Percentiles rank a stretch among this genome's conserved stretches.
Evolutionary conservation across 2,329 filamentous ascomycete species (phyloP).

Genomic region (Raffaelea arxii): DNA sequence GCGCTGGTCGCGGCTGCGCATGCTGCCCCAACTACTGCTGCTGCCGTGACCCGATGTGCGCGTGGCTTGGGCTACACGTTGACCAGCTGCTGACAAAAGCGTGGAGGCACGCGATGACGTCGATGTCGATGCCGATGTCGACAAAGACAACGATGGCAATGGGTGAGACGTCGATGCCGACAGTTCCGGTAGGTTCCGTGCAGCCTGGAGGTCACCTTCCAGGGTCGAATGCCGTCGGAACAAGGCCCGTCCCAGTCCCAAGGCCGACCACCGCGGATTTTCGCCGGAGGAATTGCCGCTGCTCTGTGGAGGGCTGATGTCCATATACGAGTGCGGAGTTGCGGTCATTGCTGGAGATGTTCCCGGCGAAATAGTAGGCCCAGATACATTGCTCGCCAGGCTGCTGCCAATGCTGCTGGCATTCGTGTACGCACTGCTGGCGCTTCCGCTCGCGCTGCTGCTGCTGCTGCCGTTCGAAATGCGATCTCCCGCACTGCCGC

Average conservation of each 20-base stretch:
- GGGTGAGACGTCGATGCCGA: background rate
- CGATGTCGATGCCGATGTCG: too few species aligned
- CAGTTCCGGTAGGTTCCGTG: background rate
- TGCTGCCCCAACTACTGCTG: conserved; percentile 7
- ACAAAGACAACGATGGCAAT: background rate
- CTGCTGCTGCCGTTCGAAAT: background rate
- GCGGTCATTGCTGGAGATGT: too few species aligned
- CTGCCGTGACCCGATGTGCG: conserved; percentile 5
- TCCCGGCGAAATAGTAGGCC: background rate
- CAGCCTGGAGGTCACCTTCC: background rate
- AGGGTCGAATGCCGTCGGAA: background rate
- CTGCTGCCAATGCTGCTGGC: background rate
- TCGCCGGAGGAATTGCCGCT: background rate
- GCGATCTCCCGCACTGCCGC: conserved; percentile 1
- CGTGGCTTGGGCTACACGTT: conserved; percentile 9
- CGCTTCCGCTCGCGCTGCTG: background rate
- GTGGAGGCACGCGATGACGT: too few species aligned
- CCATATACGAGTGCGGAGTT: too few species aligned
- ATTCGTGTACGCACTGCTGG: background rate
- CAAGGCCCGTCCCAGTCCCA: background rate
- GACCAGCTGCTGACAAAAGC: conserved; percentile 3
- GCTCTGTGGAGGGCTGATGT: background rate
- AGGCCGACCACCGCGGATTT: background rate
- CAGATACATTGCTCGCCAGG: background rate
- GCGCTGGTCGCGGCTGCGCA: conserved; percentile 20